Conservation (phyloP, 208 protist species). For the Balamuthia mandrillaris region DNA sequence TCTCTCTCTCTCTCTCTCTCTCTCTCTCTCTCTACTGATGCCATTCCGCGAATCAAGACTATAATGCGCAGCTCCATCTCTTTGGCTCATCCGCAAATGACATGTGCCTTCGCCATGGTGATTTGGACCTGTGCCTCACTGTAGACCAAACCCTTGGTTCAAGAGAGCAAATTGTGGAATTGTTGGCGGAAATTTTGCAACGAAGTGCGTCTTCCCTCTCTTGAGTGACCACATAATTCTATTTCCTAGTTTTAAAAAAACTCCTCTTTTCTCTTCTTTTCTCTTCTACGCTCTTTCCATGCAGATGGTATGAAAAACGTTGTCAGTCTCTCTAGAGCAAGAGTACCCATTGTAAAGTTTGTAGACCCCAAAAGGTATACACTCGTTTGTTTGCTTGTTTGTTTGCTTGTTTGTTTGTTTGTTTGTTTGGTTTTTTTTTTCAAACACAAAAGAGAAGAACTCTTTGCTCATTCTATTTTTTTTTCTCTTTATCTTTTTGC, state of each 20-base stretch:
- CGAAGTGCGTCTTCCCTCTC: neutral
- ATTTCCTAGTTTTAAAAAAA: no score
- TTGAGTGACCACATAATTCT: no score
- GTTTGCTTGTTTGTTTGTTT: no score
- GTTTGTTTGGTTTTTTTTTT: no score
- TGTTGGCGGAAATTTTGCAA: conserved; percentile 40
- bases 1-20: neutral
- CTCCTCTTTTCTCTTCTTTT: no score
- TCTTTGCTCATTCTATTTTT: no score
- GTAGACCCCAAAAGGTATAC: conserved; percentile 31
- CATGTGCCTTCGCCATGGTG: conserved; percentile 47
- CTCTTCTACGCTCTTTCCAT: neutral
- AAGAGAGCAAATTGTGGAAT: conserved; percentile 44
- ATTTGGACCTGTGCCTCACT: conserved; percentile 57
- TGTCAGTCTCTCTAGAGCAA: conserved; percentile 47
- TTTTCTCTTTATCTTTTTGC: neutral
- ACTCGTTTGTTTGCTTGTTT: no score
- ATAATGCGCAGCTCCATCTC: conserved; percentile 42
- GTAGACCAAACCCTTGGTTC: conserved; percentile 41
- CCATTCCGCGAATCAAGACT: no score
- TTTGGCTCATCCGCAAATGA: conserved; percentile 60
- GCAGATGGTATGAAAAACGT: conserved; percentile 49
- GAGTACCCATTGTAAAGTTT: conserved; percentile 64
- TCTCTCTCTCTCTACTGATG: no score
- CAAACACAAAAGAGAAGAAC: neutral